phyloP scores from a whole-genome alignment of 1,284 basidiomycete species.

The Malassezia sp. region DNA sequence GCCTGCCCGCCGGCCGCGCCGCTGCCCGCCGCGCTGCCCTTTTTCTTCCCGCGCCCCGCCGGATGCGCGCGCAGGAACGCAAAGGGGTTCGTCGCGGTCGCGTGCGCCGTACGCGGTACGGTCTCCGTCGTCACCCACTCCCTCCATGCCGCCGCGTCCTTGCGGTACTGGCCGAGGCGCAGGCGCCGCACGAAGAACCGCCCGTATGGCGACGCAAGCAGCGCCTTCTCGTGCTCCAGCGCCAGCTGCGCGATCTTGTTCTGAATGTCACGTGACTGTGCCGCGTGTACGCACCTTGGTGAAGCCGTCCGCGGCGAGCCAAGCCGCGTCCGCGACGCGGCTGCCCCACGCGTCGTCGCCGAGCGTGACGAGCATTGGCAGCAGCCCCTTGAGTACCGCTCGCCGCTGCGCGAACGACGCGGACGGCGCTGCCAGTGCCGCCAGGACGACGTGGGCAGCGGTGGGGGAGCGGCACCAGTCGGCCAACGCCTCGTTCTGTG shows the following conservation, averaged over 20 bases:
- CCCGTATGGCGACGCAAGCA: conserved; percentile 27
- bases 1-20: background rate
- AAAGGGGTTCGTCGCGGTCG: background rate
- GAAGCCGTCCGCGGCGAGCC: conserved; percentile 32
- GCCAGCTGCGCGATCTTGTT: conserved; percentile 24
- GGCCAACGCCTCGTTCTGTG: conserved; percentile 18
- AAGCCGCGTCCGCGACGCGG: conserved; percentile 36
- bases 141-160: conserved; percentile 30
- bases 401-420: conserved; percentile 27
- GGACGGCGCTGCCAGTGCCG: conserved; percentile 15
- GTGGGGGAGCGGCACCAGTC: conserved; percentile 21
- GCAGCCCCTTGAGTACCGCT: conserved; percentile 16
- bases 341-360: conserved; percentile 38
- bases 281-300: conserved; percentile 19
- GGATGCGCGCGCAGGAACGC: conserved; percentile 1
- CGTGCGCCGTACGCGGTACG: background rate
- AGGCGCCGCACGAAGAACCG: conserved; percentile 35
- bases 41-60: background rate
- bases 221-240: conserved; percentile 18
- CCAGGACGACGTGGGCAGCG: conserved; percentile 21
- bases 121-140: conserved; percentile 14
- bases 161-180: conserved; percentile 32
- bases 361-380: conserved; percentile 15
- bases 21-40: background rate
- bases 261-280: background rate